phyloP scores from a whole-genome alignment of 148 eudicot species.

The Camellia sinensis region DNA sequence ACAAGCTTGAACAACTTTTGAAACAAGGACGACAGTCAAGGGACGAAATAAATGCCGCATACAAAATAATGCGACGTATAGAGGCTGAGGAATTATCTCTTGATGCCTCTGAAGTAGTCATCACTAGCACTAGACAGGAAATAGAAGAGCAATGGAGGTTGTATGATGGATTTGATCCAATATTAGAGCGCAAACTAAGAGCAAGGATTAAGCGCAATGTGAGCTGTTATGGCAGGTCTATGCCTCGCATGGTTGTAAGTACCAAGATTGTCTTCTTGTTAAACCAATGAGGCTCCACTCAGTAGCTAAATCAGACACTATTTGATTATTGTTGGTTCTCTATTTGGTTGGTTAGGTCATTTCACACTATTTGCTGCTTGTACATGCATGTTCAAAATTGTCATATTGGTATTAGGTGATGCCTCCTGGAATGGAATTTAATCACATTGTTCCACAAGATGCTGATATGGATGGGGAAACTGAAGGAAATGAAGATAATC shows the following conservation, averaged over 20 bases:
- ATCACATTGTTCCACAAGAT: slow-evolving; percentile 91
- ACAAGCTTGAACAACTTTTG: slow-evolving; percentile 55
- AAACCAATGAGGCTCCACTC: not conserved
- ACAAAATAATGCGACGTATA: slow-evolving; percentile 59
- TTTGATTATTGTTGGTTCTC: not conserved
- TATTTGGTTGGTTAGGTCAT: too few species aligned
- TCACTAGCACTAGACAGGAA: slow-evolving; percentile 64
- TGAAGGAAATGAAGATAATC: slow-evolving; percentile 61
- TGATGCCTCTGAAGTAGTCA: slow-evolving; percentile 57
- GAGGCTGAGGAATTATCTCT: slow-evolving; percentile 63
- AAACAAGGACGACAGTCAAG: slow-evolving; percentile 56
- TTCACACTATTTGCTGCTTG: not conserved
- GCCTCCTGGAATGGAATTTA: slow-evolving; percentile 99
- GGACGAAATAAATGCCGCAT: slow-evolving; percentile 50
- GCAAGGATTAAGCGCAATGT: slow-evolving; percentile 77
- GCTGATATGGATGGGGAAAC: slow-evolving; percentile 80
- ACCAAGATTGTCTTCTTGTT: not conserved
- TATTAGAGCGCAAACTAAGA: slow-evolving; percentile 67
- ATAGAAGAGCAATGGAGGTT: slow-evolving; percentile 63
- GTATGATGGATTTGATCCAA: slow-evolving; percentile 73
- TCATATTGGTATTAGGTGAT: slow-evolving; percentile 51
- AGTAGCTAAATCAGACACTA: not conserved
- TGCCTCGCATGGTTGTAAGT: slow-evolving; percentile 90
- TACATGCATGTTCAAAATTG: not conserved
- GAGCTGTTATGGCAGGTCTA: slow-evolving; percentile 81